These are phyloP conservation scores for Metarhizium brunneum DNA, from an alignment of 2,329 filamentous ascomycete species.

Conservation along the genomic window DNA sequence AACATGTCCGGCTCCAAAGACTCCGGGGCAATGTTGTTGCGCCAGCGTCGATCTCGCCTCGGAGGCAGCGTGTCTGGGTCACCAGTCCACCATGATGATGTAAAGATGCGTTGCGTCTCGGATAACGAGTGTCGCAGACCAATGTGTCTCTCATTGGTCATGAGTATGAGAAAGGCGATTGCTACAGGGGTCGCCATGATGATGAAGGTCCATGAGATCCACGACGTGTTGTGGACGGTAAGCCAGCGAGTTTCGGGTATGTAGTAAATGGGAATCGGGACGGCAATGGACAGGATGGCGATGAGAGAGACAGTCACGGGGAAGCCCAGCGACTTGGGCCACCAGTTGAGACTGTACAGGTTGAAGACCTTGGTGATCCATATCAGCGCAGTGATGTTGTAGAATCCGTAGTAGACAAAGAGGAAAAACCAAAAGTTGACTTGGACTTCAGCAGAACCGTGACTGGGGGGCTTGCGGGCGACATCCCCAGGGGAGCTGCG, in stretches of 20 bases:
- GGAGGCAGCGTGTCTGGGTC: slow-evolving; percentile 38
- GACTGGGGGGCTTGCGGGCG: slow-evolving; percentile 40
- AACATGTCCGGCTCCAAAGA: slow-evolving; percentile 29
- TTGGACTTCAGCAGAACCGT: slow-evolving; percentile 53
- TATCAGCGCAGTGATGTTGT: slow-evolving; percentile 56
- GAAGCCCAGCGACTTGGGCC: slow-evolving; percentile 55
- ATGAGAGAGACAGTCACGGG: slow-evolving; percentile 54
- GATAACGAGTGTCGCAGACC: slow-evolving; percentile 51
- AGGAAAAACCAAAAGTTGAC: slow-evolving; percentile 67
- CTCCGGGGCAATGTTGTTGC: slow-evolving; percentile 18
- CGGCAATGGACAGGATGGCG: slow-evolving; percentile 47
- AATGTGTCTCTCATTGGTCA: slow-evolving; percentile 55
- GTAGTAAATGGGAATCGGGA: slow-evolving; percentile 52
- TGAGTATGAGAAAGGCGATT: slow-evolving; percentile 54
- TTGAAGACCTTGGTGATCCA: slow-evolving; percentile 69
- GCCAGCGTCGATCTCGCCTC: slow-evolving; percentile 24
- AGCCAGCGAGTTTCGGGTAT: slow-evolving; percentile 42
- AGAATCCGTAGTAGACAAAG: slow-evolving; percentile 60
- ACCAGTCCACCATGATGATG: slow-evolving; percentile 55
- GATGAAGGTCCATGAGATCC: slow-evolving; percentile 61
- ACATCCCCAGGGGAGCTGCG: slow-evolving; percentile 14
- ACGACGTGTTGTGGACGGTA: slow-evolving; percentile 54
- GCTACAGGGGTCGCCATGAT: slow-evolving; percentile 62
- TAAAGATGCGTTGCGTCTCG: slow-evolving; percentile 60
- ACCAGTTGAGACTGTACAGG: slow-evolving; percentile 63